Base-by-base conservation (phyloP, 257 asterid species). In the Petrea volubilis region DNA sequence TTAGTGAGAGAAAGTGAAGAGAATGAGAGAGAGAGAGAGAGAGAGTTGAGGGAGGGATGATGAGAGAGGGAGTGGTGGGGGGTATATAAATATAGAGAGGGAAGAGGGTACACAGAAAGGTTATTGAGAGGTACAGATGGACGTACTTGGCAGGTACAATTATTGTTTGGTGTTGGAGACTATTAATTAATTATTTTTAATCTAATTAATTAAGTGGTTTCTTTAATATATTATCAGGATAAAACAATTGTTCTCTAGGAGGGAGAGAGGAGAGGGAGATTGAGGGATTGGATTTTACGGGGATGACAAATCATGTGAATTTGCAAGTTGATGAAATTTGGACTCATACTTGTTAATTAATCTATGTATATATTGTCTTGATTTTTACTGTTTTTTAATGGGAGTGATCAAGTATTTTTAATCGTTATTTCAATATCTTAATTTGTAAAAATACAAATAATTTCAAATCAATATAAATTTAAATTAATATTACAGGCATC, bases 101-200 rank as follows among this genome's bases (percentile, higher is more conserved):
- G 21, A 53, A 47, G 43, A 27, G 74, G 46, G 72, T 60, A 74
- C 77, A 74, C 77, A 66, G 77, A 71, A 73, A 75, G 85, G 78
- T 72, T 51, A 73, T 77, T 70, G 80, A 60, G 87, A 85, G 88
- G 96, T 88, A 90, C 96, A 85, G 85, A 70, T 27, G 60, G 74
- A 77, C 82, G 88, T 83, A 80, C 88, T 77, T 78, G 88, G 80
- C 83, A 75, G 84, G 88, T 83, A 83, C 88, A 78, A 79, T 72
- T 80, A 72, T 73, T 78, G 76, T 77, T 74, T 83, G 77, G 80
- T 84, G 82, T 36, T 68, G 47, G 64, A 49, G 25, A 28, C 15
- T 28, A 71, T 52, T 70, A 15, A 65, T 43, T 59, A 20, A 9
- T 43, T 61, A 18, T 0, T 57, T 63, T 51, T 71, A 25, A 21